Evolutionary conservation across 192 early-diverging fungal genomes (phyloP), one percentile per base, ranked within the genome.

Genomic region (Backusella mclennaniae): DNA sequence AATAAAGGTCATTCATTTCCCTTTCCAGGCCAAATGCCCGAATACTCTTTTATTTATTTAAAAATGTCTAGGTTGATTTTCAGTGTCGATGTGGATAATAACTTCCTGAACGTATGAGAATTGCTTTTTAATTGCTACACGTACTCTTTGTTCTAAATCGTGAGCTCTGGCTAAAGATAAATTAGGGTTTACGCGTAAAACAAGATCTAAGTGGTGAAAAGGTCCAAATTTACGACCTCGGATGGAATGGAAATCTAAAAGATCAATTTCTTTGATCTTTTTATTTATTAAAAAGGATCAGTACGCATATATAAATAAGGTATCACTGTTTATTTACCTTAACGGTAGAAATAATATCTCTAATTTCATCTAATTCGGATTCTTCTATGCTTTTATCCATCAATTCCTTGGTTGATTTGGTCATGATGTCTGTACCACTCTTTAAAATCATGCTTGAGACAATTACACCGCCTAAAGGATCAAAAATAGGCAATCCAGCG

Each of bases 381-480:
- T 77, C 76, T 35, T 77, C 36, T 17, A 79, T 35, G 35, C 74
- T 70, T 33, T 73, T 77, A 74, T 83, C 84, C 26, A 80, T 72
- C 38, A 85, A 77, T 67, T 85, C 84, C 67, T 69, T 80, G 17
- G 78, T 49, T 12, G 79, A 83, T 26, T 46, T 66, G 7, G 67
- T 42, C 79, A 85, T 81, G 49, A 91, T 85, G 19, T 88, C 72
- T 29, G 82, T 41, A 26, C 93, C 92, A 74, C 87, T 92, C 80
- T 89, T 88, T 21, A 91, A 80, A 71, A 93, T 85, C 86, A 95
- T 88, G 23, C 87, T 89, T 15, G 90, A 87, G 0, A 96, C 93
- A 1, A 93, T 78, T 15, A 95, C 76, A 6, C 93, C 93, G 38
- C 94, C 92, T 6, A 95, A 70, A 5, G 94, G 91, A 73, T 96